Evolutionary conservation across 192 early-diverging fungal species (phyloP).

Genomic region (Coemansia sp.): DNA sequence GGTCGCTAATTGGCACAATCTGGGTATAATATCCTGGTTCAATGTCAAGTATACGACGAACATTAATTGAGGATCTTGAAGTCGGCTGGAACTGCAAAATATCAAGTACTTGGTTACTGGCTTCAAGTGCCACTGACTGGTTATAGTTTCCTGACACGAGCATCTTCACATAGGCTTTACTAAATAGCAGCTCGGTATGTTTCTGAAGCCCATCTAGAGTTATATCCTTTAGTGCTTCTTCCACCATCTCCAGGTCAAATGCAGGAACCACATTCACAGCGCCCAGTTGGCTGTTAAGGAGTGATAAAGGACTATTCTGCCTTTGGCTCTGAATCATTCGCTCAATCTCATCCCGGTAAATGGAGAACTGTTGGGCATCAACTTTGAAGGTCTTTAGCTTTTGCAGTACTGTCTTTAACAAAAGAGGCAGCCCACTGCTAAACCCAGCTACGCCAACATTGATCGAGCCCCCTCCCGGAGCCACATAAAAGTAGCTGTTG

Average conservation of each 20-base stretch:
- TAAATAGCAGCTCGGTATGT: slow-evolving; percentile 69
- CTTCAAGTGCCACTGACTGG: slow-evolving; percentile 61
- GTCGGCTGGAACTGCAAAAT: slow-evolving; percentile 60
- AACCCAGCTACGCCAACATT: slow-evolving; percentile 70
- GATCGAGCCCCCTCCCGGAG: slow-evolving; percentile 61
- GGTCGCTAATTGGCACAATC: slow-evolving; percentile 49
- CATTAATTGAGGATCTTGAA: slow-evolving; percentile 15
- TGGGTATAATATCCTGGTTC: slow-evolving; percentile 30
- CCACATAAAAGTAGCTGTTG: slow-evolving; percentile 66
- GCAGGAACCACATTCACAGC: neutral
- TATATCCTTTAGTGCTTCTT: slow-evolving; percentile 66
- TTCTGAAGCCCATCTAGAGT: slow-evolving; percentile 65
- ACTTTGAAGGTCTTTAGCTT: slow-evolving; percentile 63
- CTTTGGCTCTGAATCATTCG: neutral
- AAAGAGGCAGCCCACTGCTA: slow-evolving; percentile 72
- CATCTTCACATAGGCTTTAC: slow-evolving; percentile 67
- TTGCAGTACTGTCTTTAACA: slow-evolving; percentile 67
- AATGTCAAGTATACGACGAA: slow-evolving; percentile 1
- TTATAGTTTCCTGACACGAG: slow-evolving; percentile 79
- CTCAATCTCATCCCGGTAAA: slow-evolving; percentile 2
- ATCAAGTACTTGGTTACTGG: slow-evolving; percentile 55
- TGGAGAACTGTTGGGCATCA: slow-evolving; percentile 63
- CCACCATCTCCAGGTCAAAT: slow-evolving; percentile 66
- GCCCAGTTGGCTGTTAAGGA: neutral
- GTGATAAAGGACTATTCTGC: neutral